These are phyloP conservation scores for Penicillium diatomitis DNA, from an alignment of 495 filamentous ascomycete species.

Conservation along the genomic window DNA sequence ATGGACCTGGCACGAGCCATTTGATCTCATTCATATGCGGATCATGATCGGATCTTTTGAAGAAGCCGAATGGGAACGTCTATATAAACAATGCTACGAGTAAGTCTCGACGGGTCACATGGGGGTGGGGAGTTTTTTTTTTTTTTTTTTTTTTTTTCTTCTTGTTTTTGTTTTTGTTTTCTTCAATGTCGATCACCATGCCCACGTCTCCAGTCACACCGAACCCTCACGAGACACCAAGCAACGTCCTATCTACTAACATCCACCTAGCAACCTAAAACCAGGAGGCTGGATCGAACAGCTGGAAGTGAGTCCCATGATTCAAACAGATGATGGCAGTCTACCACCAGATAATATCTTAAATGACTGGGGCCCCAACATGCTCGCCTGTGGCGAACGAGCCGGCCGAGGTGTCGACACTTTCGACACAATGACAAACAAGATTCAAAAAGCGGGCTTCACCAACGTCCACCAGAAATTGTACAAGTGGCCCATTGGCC, in stretches of 20 bases:
- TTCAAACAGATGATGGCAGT: constrained; percentile 37
- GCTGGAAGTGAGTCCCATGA: constrained; percentile 34
- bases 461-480: constrained; percentile 27
- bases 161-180: no score
- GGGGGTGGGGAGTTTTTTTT: no score
- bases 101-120: background rate
- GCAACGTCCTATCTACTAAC: no score
- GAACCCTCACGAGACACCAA: no score
- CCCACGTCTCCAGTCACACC: no score
- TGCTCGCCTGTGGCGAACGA: constrained; percentile 10
- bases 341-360: constrained; percentile 22
- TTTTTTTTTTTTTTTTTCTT: no score
- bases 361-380: constrained; percentile 9
- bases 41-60: constrained; percentile 17
- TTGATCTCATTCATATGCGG: constrained; percentile 28
- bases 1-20: constrained; percentile 22
- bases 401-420: constrained; percentile 11
- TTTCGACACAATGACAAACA: constrained; percentile 10
- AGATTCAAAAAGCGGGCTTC: constrained; percentile 27
- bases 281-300: constrained; percentile 51
- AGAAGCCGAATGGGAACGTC: constrained; percentile 16
- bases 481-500: constrained; percentile 57
- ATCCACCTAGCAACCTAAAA: constrained; percentile 12
- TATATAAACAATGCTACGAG: constrained; percentile 21
- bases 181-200: no score